Base-by-base conservation (phyloP, 305 asterid genomes). In the Lippia alba region DNA sequence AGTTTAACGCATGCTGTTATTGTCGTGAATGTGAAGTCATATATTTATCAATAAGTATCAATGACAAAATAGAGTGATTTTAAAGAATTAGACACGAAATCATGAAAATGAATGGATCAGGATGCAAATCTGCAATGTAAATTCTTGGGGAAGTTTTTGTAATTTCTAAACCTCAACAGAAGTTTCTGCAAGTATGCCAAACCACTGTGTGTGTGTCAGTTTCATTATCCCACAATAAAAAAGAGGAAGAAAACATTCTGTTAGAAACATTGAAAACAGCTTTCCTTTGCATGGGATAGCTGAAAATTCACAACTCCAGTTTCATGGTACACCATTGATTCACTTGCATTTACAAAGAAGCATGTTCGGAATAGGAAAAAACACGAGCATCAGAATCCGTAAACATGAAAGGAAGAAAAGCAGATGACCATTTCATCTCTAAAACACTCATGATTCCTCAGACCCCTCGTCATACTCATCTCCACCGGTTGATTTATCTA, bases 361-460 rank as follows among this genome's bases (percentile, higher is more conserved):
- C 59, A 40, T 24, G 20, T 20, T 12, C 19, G 9, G 19, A 4
- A 18, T 3, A 19, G 24, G 8, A 17, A 3, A 61, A 0, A 4
- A 3, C 8, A 12, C 9, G 14, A 59, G 12, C 11, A 59, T 88
- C 84, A 87, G 70, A 87, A 87, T 10, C 94, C 94, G 75, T 93
- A 87, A 24, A 79, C 89, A 76, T 91, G 97, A 73, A 91, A 91
- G 17, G 96, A 91, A 53, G 96, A 91, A 82, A 91, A 86, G 95
- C 96, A 91, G 8, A 83, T 83, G 49, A 83, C 76, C 94, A 90
- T 85, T 64, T 90, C 96, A 34, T 88, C 90, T 9, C 89, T 84
- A 36, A 87, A 74, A 11, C 82, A 73, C 70, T 74, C 83, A 44
- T 78, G 81, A 64, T 67, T 67, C 12, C 58, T 72, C 67, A 7